Percentiles rank a stretch among this genome's conserved stretches.
Evolutionary conservation across 2,329 filamentous ascomycete genomes (phyloP).

Genomic region (Rutstroemia sp.): DNA sequence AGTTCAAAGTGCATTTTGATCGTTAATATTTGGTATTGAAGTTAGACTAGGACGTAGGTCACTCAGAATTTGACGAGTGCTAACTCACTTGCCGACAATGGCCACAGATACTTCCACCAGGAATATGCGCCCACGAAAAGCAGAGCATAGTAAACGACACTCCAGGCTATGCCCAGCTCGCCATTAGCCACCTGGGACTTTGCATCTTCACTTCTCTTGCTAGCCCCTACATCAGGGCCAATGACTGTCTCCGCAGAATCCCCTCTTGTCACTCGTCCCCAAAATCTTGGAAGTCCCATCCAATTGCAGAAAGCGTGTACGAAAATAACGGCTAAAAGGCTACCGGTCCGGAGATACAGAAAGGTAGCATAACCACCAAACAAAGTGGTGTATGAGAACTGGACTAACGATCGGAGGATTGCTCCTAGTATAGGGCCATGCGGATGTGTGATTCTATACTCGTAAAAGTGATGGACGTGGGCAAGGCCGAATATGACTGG

Average conservation of each 20-base stretch:
- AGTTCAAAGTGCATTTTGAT: no score
- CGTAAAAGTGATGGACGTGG: slow-evolving; percentile 93
- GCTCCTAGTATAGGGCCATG: slow-evolving; percentile 55
- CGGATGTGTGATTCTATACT: slow-evolving; percentile 78
- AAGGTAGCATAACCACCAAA: slow-evolving; percentile 95
- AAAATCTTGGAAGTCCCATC: slow-evolving; percentile 81
- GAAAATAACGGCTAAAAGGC: slow-evolving; percentile 64
- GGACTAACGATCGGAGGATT: slow-evolving; percentile 67
- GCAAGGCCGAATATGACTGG: slow-evolving; percentile 89
- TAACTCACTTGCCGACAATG: slow-evolving; percentile 58
- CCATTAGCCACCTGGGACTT: slow-evolving; percentile 14
- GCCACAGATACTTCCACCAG: slow-evolving; percentile 67
- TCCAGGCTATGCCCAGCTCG: slow-evolving; percentile 51
- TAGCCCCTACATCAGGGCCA: slow-evolving; percentile 21
- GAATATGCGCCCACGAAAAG: slow-evolving; percentile 62
- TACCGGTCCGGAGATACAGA: slow-evolving; percentile 77
- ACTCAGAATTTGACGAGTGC: slow-evolving; percentile 34
- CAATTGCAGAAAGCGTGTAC: slow-evolving; percentile 89
- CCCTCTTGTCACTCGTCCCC: slow-evolving; percentile 58
- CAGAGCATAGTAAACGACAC: slow-evolving; percentile 69
- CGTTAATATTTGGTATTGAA: not conserved
- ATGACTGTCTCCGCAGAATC: slow-evolving; percentile 18
- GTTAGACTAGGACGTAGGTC: not conserved
- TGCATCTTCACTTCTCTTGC: slow-evolving; percentile 35
- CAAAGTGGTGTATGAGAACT: slow-evolving; percentile 83